Conservation (phyloP, 78 protist species). For the Dictyostelium brefeldianum region DNA sequence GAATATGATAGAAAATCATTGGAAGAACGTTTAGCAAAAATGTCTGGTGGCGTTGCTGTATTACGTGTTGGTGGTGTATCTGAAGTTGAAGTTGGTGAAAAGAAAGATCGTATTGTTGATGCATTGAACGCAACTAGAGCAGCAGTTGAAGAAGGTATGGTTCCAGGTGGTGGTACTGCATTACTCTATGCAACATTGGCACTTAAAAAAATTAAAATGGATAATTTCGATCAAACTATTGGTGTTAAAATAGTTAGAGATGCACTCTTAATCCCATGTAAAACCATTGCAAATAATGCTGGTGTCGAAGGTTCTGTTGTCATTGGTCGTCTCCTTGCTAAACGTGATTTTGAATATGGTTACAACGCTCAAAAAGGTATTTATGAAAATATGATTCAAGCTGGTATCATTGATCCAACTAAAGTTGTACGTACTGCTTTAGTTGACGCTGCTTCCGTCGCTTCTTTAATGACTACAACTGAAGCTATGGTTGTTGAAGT, state of each 20-base stretch:
- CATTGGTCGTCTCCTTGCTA: slow-evolving; percentile 93
- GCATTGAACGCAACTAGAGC: slow-evolving; percentile 99
- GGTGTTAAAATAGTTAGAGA: slow-evolving; percentile 95
- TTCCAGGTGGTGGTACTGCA: slow-evolving; percentile 99
- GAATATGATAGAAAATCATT: slow-evolving; percentile 95
- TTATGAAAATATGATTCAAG: slow-evolving; percentile 94
- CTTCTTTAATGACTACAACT: slow-evolving; percentile 96
- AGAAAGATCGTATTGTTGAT: slow-evolving; percentile 98
- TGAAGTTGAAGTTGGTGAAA: slow-evolving; percentile 99
- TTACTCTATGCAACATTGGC: slow-evolving; percentile 88
- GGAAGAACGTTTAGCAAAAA: slow-evolving; percentile 98
- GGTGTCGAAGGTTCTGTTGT: slow-evolving; percentile 98
- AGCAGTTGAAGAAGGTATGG: slow-evolving; percentile 99
- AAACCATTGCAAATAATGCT: slow-evolving; percentile 96
- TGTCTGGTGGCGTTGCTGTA: slow-evolving; percentile 99
- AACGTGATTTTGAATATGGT: slow-evolving; percentile 86
- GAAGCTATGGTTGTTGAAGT: slow-evolving; percentile 91
- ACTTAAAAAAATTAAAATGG: slow-evolving; percentile 76
- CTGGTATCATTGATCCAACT: slow-evolving; percentile 99
- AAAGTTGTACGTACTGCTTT: slow-evolving; percentile 98
- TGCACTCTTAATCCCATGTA: slow-evolving; percentile 95
- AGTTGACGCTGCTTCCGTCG: slow-evolving; percentile 94
- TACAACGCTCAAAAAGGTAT: slow-evolving; percentile 93
- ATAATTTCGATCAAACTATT: slow-evolving; percentile 92
- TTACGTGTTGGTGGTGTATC: slow-evolving; percentile 98